phyloP scores from a whole-genome alignment of 306 rosid species.

The Vicia villosa region DNA sequence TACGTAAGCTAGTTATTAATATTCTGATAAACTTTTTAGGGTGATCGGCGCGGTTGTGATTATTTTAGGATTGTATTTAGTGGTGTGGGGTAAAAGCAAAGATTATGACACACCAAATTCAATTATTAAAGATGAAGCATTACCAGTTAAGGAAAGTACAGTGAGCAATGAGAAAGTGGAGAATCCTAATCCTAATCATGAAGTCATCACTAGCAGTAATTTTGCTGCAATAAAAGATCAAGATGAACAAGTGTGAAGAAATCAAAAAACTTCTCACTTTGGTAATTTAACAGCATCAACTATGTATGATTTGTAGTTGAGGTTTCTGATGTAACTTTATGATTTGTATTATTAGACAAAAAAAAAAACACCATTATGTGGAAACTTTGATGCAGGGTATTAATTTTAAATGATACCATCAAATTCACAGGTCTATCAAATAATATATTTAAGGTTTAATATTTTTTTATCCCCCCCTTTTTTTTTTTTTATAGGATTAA shows the following conservation, averaged over 20 bases:
- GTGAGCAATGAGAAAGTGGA: constrained; percentile 42
- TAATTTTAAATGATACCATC: constrained; percentile 15
- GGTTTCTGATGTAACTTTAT: constrained; percentile 18
- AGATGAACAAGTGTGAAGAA: constrained; percentile 22
- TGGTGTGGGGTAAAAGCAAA: constrained; percentile 89
- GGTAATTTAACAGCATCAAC: constrained; percentile 26
- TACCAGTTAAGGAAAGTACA: constrained; percentile 34
- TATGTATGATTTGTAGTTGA: constrained; percentile 18
- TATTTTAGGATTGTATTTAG: constrained; percentile 68
- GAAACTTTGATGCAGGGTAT: constrained; percentile 24
- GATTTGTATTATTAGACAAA: constrained; percentile 16
- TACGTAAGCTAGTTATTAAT: not conserved
- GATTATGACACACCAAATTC: constrained; percentile 47
- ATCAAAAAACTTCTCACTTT: not conserved
- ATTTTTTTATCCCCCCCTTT: too few species aligned
- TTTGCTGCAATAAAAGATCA: constrained; percentile 11
- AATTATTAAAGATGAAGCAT: constrained; percentile 34
- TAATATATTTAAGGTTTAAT: too few species aligned
- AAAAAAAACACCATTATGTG: constrained; percentile 6
- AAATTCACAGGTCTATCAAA: not conserved
- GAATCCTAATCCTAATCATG: constrained; percentile 30
- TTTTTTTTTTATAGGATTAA: too few species aligned
- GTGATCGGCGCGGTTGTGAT: constrained; percentile 72
- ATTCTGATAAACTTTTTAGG: constrained; percentile 49
- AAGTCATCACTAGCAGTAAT: constrained; percentile 37